Evolutionary conservation across 2,329 filamentous ascomycete species (phyloP).

Genomic region (Pleomassaria siparia): DNA sequence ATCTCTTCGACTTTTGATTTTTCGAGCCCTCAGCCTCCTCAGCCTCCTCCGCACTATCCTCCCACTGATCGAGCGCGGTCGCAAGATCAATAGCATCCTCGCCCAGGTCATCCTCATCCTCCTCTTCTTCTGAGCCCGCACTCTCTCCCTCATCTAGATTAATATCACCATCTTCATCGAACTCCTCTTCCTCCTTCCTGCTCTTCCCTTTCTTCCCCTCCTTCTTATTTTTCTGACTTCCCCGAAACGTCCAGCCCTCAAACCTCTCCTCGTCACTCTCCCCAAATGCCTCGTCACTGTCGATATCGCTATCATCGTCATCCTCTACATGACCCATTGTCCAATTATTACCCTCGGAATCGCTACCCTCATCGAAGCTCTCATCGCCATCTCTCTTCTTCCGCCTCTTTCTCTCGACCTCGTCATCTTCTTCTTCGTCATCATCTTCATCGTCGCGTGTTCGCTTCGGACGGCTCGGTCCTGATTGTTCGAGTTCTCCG

Average conservation of each 20-base stretch:
- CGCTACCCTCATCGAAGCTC: slow-evolving; percentile 73
- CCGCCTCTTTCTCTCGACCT: slow-evolving; percentile 33
- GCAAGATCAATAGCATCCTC: slow-evolving; percentile 65
- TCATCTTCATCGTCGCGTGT: slow-evolving; percentile 55
- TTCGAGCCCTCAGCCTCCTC: slow-evolving; percentile 27
- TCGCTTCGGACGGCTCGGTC: slow-evolving; percentile 42
- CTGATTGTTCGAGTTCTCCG: slow-evolving; percentile 52
- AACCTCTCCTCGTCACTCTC: slow-evolving; percentile 86
- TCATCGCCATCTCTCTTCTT: slow-evolving; percentile 47
- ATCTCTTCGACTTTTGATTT: slow-evolving; percentile 19
- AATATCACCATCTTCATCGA: slow-evolving; percentile 40
- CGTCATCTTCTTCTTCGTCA: slow-evolving; percentile 32
- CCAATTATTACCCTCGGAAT: slow-evolving; percentile 86
- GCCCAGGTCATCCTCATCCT: slow-evolving; percentile 64
- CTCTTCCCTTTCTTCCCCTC: slow-evolving; percentile 46
- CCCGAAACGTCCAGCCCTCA: slow-evolving; percentile 71
- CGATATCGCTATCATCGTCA: slow-evolving; percentile 68
- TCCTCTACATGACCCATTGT: slow-evolving; percentile 69
- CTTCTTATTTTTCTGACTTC: slow-evolving; percentile 56
- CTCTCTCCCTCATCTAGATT: slow-evolving; percentile 53
- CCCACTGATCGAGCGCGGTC: slow-evolving; percentile 58
- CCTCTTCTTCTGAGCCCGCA: slow-evolving; percentile 48
- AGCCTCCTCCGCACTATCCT: slow-evolving; percentile 39
- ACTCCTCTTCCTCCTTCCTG: slow-evolving; percentile 27
- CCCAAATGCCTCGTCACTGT: slow-evolving; percentile 82